Percentiles rank a stretch among this genome's conserved stretches.
phyloP scores from a whole-genome alignment of 352 stramenopile genomes.

The Phytophthora quininea region DNA sequence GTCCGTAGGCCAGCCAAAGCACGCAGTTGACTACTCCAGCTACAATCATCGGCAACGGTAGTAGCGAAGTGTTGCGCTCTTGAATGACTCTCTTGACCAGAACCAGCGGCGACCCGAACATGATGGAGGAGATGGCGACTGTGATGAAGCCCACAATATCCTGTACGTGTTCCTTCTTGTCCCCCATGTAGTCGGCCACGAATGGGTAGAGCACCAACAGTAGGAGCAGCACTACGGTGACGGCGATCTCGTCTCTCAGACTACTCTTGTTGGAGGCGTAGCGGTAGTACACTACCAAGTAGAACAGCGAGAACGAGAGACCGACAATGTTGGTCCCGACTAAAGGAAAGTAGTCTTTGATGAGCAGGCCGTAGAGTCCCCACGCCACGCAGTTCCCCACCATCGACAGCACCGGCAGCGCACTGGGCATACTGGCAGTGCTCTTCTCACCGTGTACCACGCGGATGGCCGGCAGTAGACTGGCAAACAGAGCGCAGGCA shows the following conservation, averaged over 20 bases:
- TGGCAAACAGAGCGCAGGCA: conserved; percentile 53
- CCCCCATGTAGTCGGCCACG: conserved; percentile 27
- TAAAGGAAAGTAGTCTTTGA: conserved; percentile 58
- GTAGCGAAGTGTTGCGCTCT: conserved; percentile 42
- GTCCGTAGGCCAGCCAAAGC: conserved; percentile 60
- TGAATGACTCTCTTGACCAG: conserved; percentile 54
- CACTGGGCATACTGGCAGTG: conserved; percentile 38
- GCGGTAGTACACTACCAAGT: conserved; percentile 54
- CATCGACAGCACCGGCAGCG: conserved; percentile 64
- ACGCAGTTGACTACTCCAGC: conserved; percentile 52
- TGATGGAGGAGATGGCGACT: conserved; percentile 60
- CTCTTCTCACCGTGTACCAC: conserved; percentile 39
- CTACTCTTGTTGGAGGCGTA: conserved; percentile 27
- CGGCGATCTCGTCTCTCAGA: conserved; percentile 34
- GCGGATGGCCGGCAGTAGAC: conserved; percentile 45
- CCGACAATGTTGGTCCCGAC: conserved; percentile 58
- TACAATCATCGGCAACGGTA: conserved; percentile 60
- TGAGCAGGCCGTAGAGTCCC: conserved; percentile 58
- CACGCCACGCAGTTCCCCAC: conserved; percentile 65
- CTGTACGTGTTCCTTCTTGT: conserved; percentile 29
- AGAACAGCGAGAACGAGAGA: conserved; percentile 45
- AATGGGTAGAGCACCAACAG: conserved; percentile 45
- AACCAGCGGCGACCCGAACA: conserved; percentile 67
- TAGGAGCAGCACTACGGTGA: conserved; percentile 25
- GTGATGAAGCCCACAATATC: conserved; percentile 57